Base-by-base conservation (phyloP, 2,329 filamentous ascomycete species). In the Fusarium sp. region DNA sequence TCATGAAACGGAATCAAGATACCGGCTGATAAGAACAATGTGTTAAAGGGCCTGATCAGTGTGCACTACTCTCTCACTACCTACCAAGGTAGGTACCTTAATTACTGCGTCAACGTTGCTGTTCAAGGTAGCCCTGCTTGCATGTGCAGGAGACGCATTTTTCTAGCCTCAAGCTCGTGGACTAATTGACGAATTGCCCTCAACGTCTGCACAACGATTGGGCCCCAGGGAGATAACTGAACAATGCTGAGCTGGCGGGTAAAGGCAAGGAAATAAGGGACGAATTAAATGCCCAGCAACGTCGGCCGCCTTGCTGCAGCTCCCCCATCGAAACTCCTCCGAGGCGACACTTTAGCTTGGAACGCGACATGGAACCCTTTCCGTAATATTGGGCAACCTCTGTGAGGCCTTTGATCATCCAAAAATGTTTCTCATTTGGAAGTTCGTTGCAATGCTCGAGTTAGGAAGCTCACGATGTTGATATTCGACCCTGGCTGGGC, bases 221-320 rank as follows among this genome's bases (percentile, higher is more conserved):
- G 57, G 26, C 41, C 60, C 51, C 41, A 50, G 35, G 18, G 42
- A 39, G 58, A 64, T 64, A 48, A 69, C 44, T 57, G 14, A 63
- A 51, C 30, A 41, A 35, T 36, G 44, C 47, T 58, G 48, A 70
- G 55, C 50, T 51, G 54, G 51, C 65, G 65, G 70, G 50, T 56
- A 73, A 72, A 73, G 48, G 24, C 33, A 39, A 60, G 39, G 61
- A 44, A 48, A 50, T 36, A 64, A 36, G 54, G 51, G 58, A 59
- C 70, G 70, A 71, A 72, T 72, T 54, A 73, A 55, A 45, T 63
- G 62, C 45, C 48, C 45, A 70, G 55, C 39, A 65, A 61, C 59
- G 70, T 72, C 70, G 70, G 70, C 70, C 70, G 70, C 70, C 70
- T 65, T 62, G 51, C 70, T 70, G 70, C 70, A 72, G 65, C 60